Evolutionary conservation across 257 asterid genomes (phyloP), one percentile per base, ranked within the genome.

Genomic region (Penstemon newberryi): DNA sequence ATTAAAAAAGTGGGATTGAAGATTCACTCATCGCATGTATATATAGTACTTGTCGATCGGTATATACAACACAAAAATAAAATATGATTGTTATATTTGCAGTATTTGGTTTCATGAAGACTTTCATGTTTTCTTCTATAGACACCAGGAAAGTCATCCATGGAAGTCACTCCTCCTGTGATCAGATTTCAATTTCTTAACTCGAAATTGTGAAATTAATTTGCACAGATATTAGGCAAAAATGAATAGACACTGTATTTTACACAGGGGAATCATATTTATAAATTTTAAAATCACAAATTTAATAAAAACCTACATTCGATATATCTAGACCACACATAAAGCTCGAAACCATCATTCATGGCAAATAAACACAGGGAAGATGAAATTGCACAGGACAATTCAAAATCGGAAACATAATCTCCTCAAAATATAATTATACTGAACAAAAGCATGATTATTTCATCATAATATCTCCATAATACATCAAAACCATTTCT

Each of bases 121-220:
- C 79, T 84, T 12, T 62, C 77, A 0, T 82, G 90, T 70, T 83
- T 85, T 57, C 91, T 79, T 11, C 12, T 38, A 65, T 90, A 88
- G 45, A 90, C 87, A 4, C 69, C 5, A 0, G 95, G 97, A 78
- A 90, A 90, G 77, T 86, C 87, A 19, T 85, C 96, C 97, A 90
- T 90, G 10, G 94, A 82, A 8, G 97, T 90, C 68, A 88, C 96
- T 3, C 97, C 96, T 25, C 95, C 95, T 87, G 81, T 58, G 59
- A 79, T 19, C 38, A 18, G 9, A 60, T 49, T 50, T 12, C 69
- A 19, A 63, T 8, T 25, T 63, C 15, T 38, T 25, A 12, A 57
- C 45, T 38, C n/a, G 19, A 57, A 37, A 11, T 36, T 67, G 1
- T 25, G 5, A 13, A 15, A 15, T 52, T 52, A 15, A 25, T 25